Percentiles rank a stretch among this genome's conserved stretches.
Conservation (phyloP, 2,329 filamentous ascomycete genomes). For the Penicillium sp. region DNA sequence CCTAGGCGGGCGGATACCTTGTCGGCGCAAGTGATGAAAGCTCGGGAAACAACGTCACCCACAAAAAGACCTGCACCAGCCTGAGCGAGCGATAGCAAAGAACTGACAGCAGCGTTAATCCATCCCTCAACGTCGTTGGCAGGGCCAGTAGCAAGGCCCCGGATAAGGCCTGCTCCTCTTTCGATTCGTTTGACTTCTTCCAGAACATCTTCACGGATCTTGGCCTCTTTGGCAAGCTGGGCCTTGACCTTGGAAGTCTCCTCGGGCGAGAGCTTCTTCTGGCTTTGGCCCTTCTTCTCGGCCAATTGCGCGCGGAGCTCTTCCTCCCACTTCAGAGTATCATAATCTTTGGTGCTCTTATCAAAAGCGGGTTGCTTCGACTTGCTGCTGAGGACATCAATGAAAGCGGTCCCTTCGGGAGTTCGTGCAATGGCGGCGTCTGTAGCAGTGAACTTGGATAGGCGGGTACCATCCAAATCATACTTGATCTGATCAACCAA, state of each 20-base stretch:
- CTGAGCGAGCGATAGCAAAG: constrained; percentile 67
- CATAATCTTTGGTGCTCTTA: constrained; percentile 93
- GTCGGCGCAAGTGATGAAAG: constrained; percentile 77
- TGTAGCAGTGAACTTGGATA: constrained; percentile 73
- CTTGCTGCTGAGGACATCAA: constrained; percentile 89
- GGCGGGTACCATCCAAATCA: constrained; percentile 69
- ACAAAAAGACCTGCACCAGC: constrained; percentile 79
- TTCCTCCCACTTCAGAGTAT: constrained; percentile 95
- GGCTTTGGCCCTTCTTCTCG: constrained; percentile 80
- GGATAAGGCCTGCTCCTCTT: constrained; percentile 83
- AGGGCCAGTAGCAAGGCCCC: constrained; percentile 76
- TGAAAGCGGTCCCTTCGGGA: constrained; percentile 79
- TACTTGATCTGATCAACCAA: constrained; percentile 71
- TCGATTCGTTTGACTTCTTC: constrained; percentile 68
- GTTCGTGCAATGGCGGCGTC: constrained; percentile 93
- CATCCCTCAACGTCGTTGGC: constrained; percentile 86
- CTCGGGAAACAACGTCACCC: constrained; percentile 72
- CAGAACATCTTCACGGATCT: constrained; percentile 71
- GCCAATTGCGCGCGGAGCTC: constrained; percentile 83
- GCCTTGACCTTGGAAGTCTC: constrained; percentile 88
- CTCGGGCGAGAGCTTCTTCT: constrained; percentile 86
- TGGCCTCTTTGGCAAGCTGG: constrained; percentile 82
- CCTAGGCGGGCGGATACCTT: constrained; percentile 74
- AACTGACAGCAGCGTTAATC: constrained; percentile 78
- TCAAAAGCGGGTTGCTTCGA: constrained; percentile 66